A percentile compares a stretch with the other conserved stretches of the same genome.
phyloP scores from a whole-genome alignment of 306 rosid species.

The Citrullus mucosospermus region DNA sequence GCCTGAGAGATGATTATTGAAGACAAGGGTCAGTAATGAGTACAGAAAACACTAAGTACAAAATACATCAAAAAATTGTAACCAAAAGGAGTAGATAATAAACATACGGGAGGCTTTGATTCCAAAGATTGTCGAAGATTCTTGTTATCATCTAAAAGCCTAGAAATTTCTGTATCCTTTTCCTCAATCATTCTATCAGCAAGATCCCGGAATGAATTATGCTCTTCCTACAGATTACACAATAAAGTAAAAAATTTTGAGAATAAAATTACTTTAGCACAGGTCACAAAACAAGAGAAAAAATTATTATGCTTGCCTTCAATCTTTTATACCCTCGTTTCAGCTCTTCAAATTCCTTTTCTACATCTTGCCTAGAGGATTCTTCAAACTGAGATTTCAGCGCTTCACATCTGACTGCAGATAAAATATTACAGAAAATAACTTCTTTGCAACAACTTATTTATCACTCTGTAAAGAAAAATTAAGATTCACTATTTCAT shows the following conservation, averaged over 20 bases:
- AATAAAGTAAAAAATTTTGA: slow-evolving; percentile 12
- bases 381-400: slow-evolving; percentile 73
- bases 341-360: slow-evolving; percentile 80
- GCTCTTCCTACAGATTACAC: slow-evolving; percentile 58
- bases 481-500: slow-evolving; percentile 10
- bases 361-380: slow-evolving; percentile 36
- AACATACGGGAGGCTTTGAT: slow-evolving; percentile 54
- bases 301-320: slow-evolving; percentile 43
- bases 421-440: slow-evolving; percentile 7
- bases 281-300: slow-evolving; percentile 7
- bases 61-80: not conserved
- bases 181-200: slow-evolving; percentile 90
- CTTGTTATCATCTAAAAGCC: slow-evolving; percentile 67
- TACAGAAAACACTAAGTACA: not conserved
- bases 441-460: slow-evolving; percentile 4
- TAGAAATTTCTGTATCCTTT: slow-evolving; percentile 77
- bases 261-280: slow-evolving; percentile 4
- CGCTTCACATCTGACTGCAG: slow-evolving; percentile 75
- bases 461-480: not conserved
- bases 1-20: slow-evolving; percentile 47
- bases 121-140: slow-evolving; percentile 62
- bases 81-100: slow-evolving; percentile 10
- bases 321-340: slow-evolving; percentile 50
- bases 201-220: slow-evolving; percentile 74
- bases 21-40: not conserved